Base-by-base conservation (phyloP, 768 basidiomycete species). In the Naematelia aurantialba region DNA sequence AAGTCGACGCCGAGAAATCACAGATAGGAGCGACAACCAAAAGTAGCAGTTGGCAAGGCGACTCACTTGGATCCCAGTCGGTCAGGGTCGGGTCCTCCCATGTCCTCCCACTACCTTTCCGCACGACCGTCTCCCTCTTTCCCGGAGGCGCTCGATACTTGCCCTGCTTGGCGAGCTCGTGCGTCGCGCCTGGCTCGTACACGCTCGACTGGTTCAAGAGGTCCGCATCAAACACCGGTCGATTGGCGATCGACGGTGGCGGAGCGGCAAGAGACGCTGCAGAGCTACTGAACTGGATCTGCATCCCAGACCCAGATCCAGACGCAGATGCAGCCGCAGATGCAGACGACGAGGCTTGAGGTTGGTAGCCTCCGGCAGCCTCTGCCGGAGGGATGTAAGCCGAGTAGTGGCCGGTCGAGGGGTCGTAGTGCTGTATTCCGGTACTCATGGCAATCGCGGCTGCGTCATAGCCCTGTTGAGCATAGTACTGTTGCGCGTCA, bases 61-160 rank as follows among this genome's bases (percentile, higher is more conserved):
- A 82, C 89, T 66, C 73, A 96, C 93, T 85, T 53, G 94, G 89
- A 79, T 91, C 96, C 96, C 96, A 99, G 68, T 99, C 96, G 13
- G 97, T 78, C 56, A 99, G 80, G 2, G 91, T 96, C 78, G 91
- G 91, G 76, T 99, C 96, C 77, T 99, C 96, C 96, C 96, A 99
- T 22, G 89, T 87, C 79, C 91, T 93, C 30, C 96, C 96, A 55
- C 83, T 94, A 4, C 93, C 94, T 78, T 97, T 97, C 53, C 96
- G 83, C 49, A 99, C 78, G 10, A 99, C 96, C 2, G 96, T 99
- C 49, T 85, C 87, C 61, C 94, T 81, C 79, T 97, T 96, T 21
- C 72, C 71, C 5, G 56, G 39, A 19, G 59, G 55, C 25, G 57
- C 55, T 13, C 34, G 51, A n/a, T 19, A 27, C 42, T 47, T 63